phyloP scores from a whole-genome alignment of 768 basidiomycete genomes.

The Lactarius psammicola region DNA sequence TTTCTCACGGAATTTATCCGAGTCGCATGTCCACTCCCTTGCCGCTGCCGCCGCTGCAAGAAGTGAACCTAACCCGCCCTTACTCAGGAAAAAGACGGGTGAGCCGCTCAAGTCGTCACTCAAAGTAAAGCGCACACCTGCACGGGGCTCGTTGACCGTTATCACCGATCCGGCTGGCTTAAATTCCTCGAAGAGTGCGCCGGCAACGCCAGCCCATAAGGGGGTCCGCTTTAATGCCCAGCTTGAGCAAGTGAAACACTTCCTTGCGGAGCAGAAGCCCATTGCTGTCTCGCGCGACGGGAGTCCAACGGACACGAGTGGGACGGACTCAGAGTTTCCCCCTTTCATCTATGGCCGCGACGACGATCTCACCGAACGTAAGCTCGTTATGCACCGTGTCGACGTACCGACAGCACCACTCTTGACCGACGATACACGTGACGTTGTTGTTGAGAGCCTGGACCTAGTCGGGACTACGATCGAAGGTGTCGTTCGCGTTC shows the following conservation, averaged over 20 bases:
- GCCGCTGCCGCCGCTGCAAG: conserved; percentile 15
- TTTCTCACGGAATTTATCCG: conserved; percentile 24
- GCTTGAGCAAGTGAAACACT: conserved; percentile 92
- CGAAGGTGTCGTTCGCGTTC: conserved; percentile 72
- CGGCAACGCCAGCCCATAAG: conserved; percentile 78
- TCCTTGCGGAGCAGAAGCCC: conserved; percentile 93
- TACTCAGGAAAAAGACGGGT: conserved; percentile 90
- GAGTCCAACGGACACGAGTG: conserved; percentile 81
- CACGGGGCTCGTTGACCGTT: conserved; percentile 51
- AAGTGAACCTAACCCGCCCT: neutral
- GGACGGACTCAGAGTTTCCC: conserved; percentile 76
- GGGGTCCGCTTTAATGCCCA: conserved; percentile 91
- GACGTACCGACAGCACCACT: conserved; percentile 55
- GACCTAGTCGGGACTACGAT: conserved; percentile 54
- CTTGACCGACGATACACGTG: conserved; percentile 38
- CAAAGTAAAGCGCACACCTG: conserved; percentile 58
- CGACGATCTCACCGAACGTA: conserved; percentile 35
- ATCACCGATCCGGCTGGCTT: conserved; percentile 42
- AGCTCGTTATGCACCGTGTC: conserved; percentile 58
- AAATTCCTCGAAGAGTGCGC: conserved; percentile 64
- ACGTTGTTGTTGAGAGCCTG: conserved; percentile 56
- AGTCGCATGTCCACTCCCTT: conserved; percentile 25
- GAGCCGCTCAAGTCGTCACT: conserved; percentile 90
- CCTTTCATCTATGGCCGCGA: conserved; percentile 57
- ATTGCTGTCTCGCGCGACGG: conserved; percentile 90